These are phyloP conservation scores for Solanum chacoense DNA, from an alignment of 305 asterid genomes.

Conservation along the genomic window DNA sequence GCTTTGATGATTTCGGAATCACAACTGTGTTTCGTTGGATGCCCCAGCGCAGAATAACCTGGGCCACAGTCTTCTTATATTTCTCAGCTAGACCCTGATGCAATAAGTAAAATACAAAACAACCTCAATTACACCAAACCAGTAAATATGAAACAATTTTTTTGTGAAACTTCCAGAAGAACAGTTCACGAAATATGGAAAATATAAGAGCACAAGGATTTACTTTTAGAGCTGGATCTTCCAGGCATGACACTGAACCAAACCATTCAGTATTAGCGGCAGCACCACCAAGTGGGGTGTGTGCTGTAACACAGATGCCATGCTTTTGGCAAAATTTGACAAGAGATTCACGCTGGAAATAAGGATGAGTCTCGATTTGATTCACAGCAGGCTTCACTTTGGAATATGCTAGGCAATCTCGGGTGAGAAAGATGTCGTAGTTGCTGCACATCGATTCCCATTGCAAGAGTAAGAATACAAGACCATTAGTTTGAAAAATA, in stretches of 20 bases:
- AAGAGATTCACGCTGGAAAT: slow-evolving; percentile 64
- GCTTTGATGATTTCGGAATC: slow-evolving; percentile 61
- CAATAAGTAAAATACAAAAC: not conserved
- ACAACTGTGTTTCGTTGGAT: slow-evolving; percentile 44
- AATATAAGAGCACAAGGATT: not conserved
- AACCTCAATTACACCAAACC: not conserved
- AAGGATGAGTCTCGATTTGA: slow-evolving; percentile 70
- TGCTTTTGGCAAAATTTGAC: slow-evolving; percentile 71
- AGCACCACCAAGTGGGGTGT: slow-evolving; percentile 73
- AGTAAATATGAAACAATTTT: not conserved
- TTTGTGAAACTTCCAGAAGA: not conserved
- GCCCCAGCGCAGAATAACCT: slow-evolving; percentile 61
- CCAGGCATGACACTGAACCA: slow-evolving; percentile 57
- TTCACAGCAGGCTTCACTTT: slow-evolving; percentile 63
- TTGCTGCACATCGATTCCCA: slow-evolving; percentile 35
- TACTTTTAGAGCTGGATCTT: slow-evolving; percentile 49
- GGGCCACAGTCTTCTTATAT: slow-evolving; percentile 51
- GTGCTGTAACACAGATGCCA: slow-evolving; percentile 54
- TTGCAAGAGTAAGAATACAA: not conserved
- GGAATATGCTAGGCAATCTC: slow-evolving; percentile 62
- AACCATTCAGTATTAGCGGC: slow-evolving; percentile 52
- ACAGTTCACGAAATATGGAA: not conserved
- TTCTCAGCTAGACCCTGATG: slow-evolving; percentile 51
- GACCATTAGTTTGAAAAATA: not conserved
- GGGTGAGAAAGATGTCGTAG: slow-evolving; percentile 51